Conservation (phyloP, 371 early-diverging fungal genomes). For the Mortierella sp. region DNA sequence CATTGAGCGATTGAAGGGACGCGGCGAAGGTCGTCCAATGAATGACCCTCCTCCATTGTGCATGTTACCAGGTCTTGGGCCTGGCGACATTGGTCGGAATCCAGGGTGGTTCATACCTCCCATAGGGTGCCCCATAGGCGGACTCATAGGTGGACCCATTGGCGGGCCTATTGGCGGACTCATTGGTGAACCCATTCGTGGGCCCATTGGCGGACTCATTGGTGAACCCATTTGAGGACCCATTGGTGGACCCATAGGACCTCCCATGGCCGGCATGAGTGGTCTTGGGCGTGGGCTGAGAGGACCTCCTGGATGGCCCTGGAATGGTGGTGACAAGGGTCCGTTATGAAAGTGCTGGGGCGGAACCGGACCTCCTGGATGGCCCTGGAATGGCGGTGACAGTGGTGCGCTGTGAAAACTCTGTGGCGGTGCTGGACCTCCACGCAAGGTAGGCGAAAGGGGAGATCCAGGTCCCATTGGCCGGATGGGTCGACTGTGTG, state of each 20-base stretch:
- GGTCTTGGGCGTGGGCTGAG: constrained; percentile 40
- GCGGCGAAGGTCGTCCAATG: constrained; percentile 25
- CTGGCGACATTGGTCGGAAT: constrained; percentile 42
- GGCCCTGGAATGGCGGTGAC: constrained; percentile 40
- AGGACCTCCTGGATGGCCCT: constrained; percentile 37
- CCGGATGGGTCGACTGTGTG: constrained; percentile 30
- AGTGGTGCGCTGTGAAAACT: constrained; percentile 27
- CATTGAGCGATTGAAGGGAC: constrained; percentile 38
- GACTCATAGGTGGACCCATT: too few relatives aligned
- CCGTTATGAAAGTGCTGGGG: constrained; percentile 21
- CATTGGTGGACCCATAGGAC: not conserved
- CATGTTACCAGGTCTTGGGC: constrained; percentile 27
- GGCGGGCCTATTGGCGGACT: too few relatives aligned
- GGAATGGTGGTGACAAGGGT: constrained; percentile 42
- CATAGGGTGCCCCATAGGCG: constrained; percentile 1
- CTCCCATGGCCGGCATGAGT: constrained; percentile 53
- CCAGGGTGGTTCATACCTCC: constrained; percentile 20
- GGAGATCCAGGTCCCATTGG: constrained; percentile 45
- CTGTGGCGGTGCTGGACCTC: constrained; percentile 12
- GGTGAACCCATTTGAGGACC: too few relatives aligned
- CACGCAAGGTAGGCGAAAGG: constrained; percentile 38
- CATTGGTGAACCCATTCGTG: too few relatives aligned
- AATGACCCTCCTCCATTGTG: constrained; percentile 22
- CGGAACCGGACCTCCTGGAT: constrained; percentile 25
- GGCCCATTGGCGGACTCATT: too few relatives aligned